Base-by-base conservation (phyloP, 306 rosid genomes). In the Pachyrhizus erosus region DNA sequence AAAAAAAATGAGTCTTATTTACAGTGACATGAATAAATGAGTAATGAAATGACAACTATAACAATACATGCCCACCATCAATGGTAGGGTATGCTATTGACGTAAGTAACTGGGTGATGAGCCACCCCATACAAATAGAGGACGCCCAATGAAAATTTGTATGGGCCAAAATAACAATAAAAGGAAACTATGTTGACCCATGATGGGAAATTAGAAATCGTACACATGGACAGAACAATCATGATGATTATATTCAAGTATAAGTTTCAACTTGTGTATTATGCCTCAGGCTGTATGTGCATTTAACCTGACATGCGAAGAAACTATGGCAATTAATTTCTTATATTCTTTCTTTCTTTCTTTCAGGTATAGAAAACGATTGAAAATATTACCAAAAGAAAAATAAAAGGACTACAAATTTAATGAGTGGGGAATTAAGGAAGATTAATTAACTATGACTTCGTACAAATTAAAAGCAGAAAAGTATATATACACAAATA, bases 171-270 rank as follows among this genome's bases (percentile, higher is more conserved):
- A 73, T 84, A 83, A 78, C 78, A 80, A 82, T 81, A 66, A 79
- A 86, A 74, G 81, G 89, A 70, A 83, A 82, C 85, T 86, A 76
- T 87, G 48, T 83, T 86, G 87, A 78, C 89, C 88, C 87, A 65
- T 70, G 61, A 87, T 52, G 87, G 65, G 9, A 80, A 72, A 70
- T 83, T 58, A 58, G 26, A 87, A 78, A 27, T 39, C 80, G 80
- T 77, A 64, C 80, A 58, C 54, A n/a, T 23, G 24, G 55, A 33
- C 48, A 64, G 13, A 66, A 81, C 26, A 68, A 80, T 83, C 82
- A 70, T 78, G 2, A 31, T 68, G 17, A 61, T 58, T 49, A 74
- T 54, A 52, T 83, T 65, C 79, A 15, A 43, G n/a, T 51, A 31
- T 54, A 77, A 64, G 12, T 45, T 76, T 81, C 76, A 80, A 14